Evolutionary conservation across 805 yeast species (phyloP).

Genomic region (Starmera dryadoides): DNA sequence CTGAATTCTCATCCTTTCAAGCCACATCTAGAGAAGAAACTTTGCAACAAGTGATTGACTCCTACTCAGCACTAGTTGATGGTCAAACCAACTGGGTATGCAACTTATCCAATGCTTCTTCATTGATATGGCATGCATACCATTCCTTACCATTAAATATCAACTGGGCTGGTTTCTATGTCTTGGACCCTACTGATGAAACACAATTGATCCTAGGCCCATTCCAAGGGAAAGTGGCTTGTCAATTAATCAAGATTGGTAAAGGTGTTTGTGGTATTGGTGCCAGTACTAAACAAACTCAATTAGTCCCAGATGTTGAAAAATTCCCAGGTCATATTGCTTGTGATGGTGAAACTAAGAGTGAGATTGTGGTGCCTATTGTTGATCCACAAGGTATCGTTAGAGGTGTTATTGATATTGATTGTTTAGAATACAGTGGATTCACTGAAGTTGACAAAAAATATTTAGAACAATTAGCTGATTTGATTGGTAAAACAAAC

Average conservation of each 20-base stretch:
- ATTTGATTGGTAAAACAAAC: conserved; percentile 44
- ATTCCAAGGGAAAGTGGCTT: conserved; percentile 94
- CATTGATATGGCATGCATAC: conserved; percentile 85
- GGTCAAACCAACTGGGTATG: conserved; percentile 82
- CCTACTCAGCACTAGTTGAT: conserved; percentile 57
- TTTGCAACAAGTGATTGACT: conserved; percentile 47
- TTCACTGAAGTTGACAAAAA: conserved; percentile 58
- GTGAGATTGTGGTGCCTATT: conserved; percentile 91
- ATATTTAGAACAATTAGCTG: conserved; percentile 54
- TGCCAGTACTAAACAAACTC: conserved; percentile 51
- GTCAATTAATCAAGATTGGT: conserved; percentile 75
- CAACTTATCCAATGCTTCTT: conserved; percentile 79
- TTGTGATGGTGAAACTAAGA: conserved; percentile 90
- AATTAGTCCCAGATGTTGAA: conserved; percentile 71
- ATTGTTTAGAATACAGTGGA: conserved; percentile 58
- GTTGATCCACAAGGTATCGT: conserved; percentile 32
- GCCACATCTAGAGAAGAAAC: conserved; percentile 39
- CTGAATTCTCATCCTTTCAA: conserved; percentile 59
- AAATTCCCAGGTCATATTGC: conserved; percentile 91
- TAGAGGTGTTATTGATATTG: conserved; percentile 82
- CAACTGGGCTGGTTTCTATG: conserved; percentile 94
- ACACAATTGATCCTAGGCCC: conserved; percentile 73
- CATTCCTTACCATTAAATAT: conserved; percentile 49
- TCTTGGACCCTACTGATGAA: conserved; percentile 26
- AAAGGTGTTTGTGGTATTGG: conserved; percentile 92